A percentile compares a stretch with the other conserved stretches of the same genome.
These are phyloP conservation scores for Rhodotorula diobovata DNA, from an alignment of 768 basidiomycete species.

Conservation along the genomic window DNA sequence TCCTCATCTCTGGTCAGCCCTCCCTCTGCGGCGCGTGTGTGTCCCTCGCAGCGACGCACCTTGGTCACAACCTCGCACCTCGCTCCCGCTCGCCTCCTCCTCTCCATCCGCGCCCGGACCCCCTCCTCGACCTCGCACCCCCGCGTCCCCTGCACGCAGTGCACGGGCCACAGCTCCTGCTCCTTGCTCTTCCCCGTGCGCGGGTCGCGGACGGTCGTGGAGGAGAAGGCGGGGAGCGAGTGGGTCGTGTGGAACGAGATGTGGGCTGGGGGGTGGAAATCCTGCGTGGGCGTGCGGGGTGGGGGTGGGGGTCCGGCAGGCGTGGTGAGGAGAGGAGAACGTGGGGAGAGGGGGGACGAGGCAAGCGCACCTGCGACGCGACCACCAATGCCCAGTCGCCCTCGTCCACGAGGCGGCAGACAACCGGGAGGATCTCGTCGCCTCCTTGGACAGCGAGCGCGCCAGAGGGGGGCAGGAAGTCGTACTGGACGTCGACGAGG, in stretches of 20 bases:
- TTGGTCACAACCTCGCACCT: constrained; percentile 45
- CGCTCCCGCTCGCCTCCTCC: constrained; percentile 41
- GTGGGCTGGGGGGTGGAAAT: constrained; percentile 55
- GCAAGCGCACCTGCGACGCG: constrained; percentile 49
- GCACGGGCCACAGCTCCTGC: constrained; percentile 74
- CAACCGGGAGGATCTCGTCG: constrained; percentile 54
- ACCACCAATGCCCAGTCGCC: constrained; percentile 48
- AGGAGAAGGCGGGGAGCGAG: constrained; percentile 50
- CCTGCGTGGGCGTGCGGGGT: constrained; percentile 38
- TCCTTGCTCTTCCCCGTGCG: constrained; percentile 43
- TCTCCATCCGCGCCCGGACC: constrained; percentile 54
- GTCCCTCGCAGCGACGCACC: constrained; percentile 37
- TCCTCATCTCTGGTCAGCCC: too few species aligned
- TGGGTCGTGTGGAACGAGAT: constrained; percentile 66
- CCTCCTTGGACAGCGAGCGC: constrained; percentile 67
- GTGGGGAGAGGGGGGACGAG: not conserved
- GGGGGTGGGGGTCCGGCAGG: accelerated
- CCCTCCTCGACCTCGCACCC: constrained; percentile 63
- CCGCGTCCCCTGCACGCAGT: constrained; percentile 59
- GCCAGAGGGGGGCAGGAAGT: constrained; percentile 66
- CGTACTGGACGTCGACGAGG: constrained; percentile 75
- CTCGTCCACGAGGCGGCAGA: constrained; percentile 57
- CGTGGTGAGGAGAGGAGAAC: not conserved
- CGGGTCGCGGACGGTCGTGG: constrained; percentile 46
- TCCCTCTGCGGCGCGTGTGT: too few species aligned